These are phyloP conservation scores for Rutstroemia sp. DNA, from an alignment of 2,329 filamentous ascomycete genomes.

Conservation along the genomic window DNA sequence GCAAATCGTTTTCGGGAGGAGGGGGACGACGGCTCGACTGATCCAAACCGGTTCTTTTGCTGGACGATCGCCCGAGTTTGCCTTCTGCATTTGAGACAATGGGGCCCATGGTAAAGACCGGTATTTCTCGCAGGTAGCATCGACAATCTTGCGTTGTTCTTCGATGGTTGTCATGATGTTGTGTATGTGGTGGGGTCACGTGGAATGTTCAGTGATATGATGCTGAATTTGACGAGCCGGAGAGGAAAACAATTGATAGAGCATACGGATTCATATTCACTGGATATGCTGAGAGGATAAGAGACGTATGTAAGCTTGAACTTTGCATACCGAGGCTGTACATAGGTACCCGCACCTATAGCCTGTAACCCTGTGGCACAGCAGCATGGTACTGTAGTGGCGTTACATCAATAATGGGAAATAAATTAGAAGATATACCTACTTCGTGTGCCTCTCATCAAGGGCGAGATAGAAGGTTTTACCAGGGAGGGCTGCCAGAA, in stretches of 20 bases:
- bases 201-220: not conserved
- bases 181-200: not conserved
- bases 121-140: not conserved
- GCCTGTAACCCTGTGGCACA: not conserved
- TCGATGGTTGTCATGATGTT: not conserved
- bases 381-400: not conserved
- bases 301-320: not conserved
- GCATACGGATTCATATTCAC: not conserved
- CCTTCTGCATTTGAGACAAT: not conserved
- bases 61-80: not conserved
- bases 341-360: not conserved
- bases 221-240: not conserved
- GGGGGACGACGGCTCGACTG: not conserved
- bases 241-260: not conserved
- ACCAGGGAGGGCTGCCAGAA: not conserved
- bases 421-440: not conserved
- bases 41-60: not conserved
- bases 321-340: not conserved
- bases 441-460: not conserved
- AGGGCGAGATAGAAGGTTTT: not conserved
- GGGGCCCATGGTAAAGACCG: not conserved
- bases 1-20: not conserved
- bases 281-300: not conserved
- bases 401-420: not conserved
- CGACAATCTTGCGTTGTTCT: not conserved